These are phyloP conservation scores for Aspergillus pseudotamarii DNA, from an alignment of 2,329 filamentous ascomycete genomes.

Conservation along the genomic window DNA sequence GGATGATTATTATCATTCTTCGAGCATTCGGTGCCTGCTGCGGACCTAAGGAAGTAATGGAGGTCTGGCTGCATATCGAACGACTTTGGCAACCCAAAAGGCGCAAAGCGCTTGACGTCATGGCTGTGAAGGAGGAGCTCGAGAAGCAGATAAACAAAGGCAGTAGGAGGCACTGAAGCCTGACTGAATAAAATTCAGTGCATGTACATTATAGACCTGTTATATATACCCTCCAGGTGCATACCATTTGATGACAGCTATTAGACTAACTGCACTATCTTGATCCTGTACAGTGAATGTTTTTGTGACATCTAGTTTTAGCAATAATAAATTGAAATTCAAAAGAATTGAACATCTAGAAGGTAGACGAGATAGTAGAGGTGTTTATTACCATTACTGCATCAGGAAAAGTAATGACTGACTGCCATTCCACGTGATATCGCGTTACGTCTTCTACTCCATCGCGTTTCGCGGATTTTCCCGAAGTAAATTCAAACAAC, in stretches of 20 bases:
- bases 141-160: constrained; percentile 36
- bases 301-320: constrained; percentile 3
- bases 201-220: constrained; percentile 34
- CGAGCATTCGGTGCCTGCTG: constrained; percentile 44
- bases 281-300: constrained; percentile 12
- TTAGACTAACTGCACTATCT: constrained; percentile 4
- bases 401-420: constrained; percentile 6
- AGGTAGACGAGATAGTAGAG: neutral
- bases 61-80: constrained; percentile 44
- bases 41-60: constrained; percentile 38
- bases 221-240: constrained; percentile 24
- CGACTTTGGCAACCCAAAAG: constrained; percentile 43
- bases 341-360: neutral
- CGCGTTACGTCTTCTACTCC: constrained; percentile 19
- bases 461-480: constrained; percentile 12
- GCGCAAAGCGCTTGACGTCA: constrained; percentile 39
- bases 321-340: neutral
- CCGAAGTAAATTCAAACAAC: neutral
- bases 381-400: neutral
- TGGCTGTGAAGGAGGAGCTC: constrained; percentile 41
- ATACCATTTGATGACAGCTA: constrained; percentile 9
- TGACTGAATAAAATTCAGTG: constrained; percentile 8
- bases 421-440: constrained; percentile 29
- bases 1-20: constrained; percentile 42
- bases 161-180: constrained; percentile 3